These are phyloP conservation scores for Spencermartinsiella ligniputridi DNA, from an alignment of 1,139 yeast species.

Conservation along the genomic window DNA sequence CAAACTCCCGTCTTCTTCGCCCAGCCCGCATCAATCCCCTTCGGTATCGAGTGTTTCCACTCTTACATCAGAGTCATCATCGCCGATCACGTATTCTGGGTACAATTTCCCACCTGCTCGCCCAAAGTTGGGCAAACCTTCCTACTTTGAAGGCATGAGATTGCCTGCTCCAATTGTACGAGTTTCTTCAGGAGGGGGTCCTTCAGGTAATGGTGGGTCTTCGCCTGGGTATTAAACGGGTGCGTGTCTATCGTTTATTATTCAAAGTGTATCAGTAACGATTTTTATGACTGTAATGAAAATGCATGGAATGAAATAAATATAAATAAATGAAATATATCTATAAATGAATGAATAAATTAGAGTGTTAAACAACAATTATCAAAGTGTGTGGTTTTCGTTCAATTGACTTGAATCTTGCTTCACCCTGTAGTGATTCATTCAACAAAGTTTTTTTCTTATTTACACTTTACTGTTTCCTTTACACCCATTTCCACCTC, in stretches of 20 bases:
- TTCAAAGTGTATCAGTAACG: neutral
- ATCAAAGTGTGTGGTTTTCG: neutral
- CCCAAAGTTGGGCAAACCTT: conserved; percentile 4
- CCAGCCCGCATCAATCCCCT: neutral
- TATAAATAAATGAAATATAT: too few species aligned
- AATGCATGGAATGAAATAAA: too few species aligned
- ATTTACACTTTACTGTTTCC: neutral
- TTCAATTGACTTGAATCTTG: neutral
- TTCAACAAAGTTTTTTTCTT: too few species aligned
- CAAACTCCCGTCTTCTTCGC: neutral
- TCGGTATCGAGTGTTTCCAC: neutral
- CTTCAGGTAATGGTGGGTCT: neutral
- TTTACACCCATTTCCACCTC: neutral
- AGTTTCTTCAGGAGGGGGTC: neutral
- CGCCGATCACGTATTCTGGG: neutral
- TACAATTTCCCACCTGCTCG: conserved; percentile 1
- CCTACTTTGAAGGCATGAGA: conserved; percentile 23
- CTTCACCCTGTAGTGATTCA: neutral
- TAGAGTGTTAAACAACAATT: neutral
- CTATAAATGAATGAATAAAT: too few species aligned
- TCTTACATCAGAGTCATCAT: neutral
- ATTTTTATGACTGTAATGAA: neutral
- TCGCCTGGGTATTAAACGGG: neutral
- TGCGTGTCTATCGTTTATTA: neutral
- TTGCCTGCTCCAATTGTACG: conserved; percentile 23